Evolutionary conservation across 2,329 filamentous ascomycete genomes (phyloP).

Genomic region (Neodidymelliopsis sp.): DNA sequence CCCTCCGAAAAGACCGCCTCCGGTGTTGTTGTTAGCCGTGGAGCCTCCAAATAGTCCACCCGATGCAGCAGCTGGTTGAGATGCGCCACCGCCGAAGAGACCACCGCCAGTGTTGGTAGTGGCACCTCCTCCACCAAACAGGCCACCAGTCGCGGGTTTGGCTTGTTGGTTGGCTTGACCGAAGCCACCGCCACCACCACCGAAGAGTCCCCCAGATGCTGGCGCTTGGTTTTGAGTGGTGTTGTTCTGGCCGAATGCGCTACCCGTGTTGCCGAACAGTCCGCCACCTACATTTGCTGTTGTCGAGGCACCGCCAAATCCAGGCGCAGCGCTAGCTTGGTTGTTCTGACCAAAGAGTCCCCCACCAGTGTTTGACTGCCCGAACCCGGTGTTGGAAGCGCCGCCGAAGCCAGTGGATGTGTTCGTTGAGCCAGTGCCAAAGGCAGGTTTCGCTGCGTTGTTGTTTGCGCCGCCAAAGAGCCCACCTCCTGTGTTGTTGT

Average conservation of each 20-base stretch:
- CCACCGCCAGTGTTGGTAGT: slow-evolving; percentile 37
- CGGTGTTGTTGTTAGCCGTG: slow-evolving; percentile 21
- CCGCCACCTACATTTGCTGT: slow-evolving; percentile 39
- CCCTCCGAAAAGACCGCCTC: slow-evolving; percentile 55
- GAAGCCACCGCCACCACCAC: slow-evolving; percentile 46
- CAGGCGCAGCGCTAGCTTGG: slow-evolving; percentile 34
- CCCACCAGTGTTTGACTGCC: slow-evolving; percentile 37
- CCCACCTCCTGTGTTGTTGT: slow-evolving; percentile 42
- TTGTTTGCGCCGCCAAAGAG: slow-evolving; percentile 59
- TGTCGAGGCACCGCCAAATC: slow-evolving; percentile 37
- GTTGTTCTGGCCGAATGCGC: slow-evolving; percentile 45
- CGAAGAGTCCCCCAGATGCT: slow-evolving; percentile 52
- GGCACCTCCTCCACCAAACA: slow-evolving; percentile 43
- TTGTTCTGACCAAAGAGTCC: slow-evolving; percentile 47
- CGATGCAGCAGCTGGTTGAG: slow-evolving; percentile 49
- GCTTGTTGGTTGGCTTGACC: slow-evolving; percentile 47
- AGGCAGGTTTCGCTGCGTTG: slow-evolving; percentile 46
- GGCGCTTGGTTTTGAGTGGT: slow-evolving; percentile 32
- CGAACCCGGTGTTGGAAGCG: slow-evolving; percentile 37
- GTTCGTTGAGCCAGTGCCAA: slow-evolving; percentile 40
- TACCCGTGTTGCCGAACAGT: slow-evolving; percentile 36
- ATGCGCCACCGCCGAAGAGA: slow-evolving; percentile 41
- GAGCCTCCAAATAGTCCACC: slow-evolving; percentile 61
- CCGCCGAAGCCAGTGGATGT: slow-evolving; percentile 39
- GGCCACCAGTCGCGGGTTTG: slow-evolving; percentile 49